Conservation (phyloP, 345 rosid genomes). For the Citrus cavaleriei region DNA sequence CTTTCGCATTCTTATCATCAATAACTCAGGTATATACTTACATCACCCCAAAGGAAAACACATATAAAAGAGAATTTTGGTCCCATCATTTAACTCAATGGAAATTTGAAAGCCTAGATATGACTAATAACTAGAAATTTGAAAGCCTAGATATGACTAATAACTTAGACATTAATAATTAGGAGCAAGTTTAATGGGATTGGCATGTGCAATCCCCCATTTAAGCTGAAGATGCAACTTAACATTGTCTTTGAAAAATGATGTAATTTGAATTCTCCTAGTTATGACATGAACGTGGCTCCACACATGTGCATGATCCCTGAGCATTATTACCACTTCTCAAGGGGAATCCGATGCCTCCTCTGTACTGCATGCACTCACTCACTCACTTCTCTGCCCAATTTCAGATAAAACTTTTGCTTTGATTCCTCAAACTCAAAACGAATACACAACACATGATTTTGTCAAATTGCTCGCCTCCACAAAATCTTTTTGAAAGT, state of each 20-base stretch:
- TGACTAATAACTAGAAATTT: no score
- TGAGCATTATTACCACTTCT: not conserved
- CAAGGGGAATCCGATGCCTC: conserved; percentile 37
- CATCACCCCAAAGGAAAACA: no score
- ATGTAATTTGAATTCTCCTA: not conserved
- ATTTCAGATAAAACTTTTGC: not conserved
- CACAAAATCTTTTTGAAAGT: no score
- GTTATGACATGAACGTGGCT: conserved; percentile 17
- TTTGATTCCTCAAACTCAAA: not conserved
- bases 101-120: no score
- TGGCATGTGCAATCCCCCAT: not conserved
- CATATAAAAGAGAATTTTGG: no score
- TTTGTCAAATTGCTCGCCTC: not conserved
- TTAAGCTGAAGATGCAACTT: not conserved
- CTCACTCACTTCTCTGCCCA: not conserved
- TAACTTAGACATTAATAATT: not conserved
- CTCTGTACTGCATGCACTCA: not conserved
- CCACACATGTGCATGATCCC: conserved; percentile 20
- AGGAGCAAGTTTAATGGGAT: not conserved
- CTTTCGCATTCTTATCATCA: no score
- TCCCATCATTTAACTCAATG: no score
- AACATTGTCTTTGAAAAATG: not conserved
- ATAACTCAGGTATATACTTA: no score
- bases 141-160: no score
- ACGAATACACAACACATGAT: conserved; percentile 9